Conservation (phyloP, 2,329 filamentous ascomycete species). For the Cladophialophora immunda region DNA sequence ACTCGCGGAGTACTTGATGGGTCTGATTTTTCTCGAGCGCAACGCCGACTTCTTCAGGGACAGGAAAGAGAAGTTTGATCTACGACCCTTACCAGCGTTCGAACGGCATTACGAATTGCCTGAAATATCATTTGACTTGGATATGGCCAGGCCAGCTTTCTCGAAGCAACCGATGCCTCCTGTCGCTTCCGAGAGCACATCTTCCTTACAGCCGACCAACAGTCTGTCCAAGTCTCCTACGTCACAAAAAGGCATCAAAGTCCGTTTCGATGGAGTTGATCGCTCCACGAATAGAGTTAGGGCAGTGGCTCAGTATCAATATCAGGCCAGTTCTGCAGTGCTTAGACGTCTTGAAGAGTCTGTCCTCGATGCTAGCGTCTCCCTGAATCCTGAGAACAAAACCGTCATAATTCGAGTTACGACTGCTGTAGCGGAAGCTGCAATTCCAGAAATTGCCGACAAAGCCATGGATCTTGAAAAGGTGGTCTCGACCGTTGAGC, state of each 20-base stretch:
- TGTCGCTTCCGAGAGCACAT: not conserved
- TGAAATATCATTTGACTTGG: constrained; percentile 30
- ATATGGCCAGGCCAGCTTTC: constrained; percentile 21
- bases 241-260: constrained; percentile 24
- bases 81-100: constrained; percentile 32
- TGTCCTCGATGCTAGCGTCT: constrained; percentile 32
- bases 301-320: constrained; percentile 27
- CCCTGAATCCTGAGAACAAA: constrained; percentile 28
- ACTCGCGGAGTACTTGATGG: constrained; percentile 34
- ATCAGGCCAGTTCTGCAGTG: constrained; percentile 28
- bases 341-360: constrained; percentile 31
- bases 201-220: not conserved
- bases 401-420: constrained; percentile 31
- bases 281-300: constrained; percentile 14
- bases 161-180: not conserved
- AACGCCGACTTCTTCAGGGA: constrained; percentile 32
- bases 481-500: constrained; percentile 35
- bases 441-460: constrained; percentile 31
- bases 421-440: constrained; percentile 28
- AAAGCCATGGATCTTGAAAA: constrained; percentile 37
- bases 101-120: constrained; percentile 29
- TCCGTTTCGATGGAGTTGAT: constrained; percentile 35
- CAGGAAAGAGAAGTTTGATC: constrained; percentile 26
- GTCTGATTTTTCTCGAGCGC: constrained; percentile 33
- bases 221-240: not conserved